These are phyloP conservation scores for Cinnamomum micranthum DNA, from an alignment of 164 flowering plant genomes.

Conservation along the genomic window DNA sequence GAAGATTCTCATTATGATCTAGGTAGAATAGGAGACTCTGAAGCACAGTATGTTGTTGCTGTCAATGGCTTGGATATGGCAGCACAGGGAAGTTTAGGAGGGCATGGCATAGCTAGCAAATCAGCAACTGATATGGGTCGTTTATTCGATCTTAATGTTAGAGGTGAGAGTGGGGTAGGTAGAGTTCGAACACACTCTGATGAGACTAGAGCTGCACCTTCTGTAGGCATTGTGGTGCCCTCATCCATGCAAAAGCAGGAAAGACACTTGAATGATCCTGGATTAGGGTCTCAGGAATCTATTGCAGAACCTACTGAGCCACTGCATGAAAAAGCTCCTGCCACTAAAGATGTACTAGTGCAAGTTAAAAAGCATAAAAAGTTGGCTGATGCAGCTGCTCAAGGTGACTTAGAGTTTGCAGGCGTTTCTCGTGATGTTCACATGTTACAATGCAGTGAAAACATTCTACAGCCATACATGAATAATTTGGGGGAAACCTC, in stretches of 20 bases:
- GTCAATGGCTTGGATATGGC: constrained; percentile 80
- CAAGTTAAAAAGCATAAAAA: constrained; percentile 34
- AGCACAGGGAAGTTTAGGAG: constrained; percentile 43
- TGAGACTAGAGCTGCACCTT: constrained; percentile 22
- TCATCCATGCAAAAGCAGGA: constrained; percentile 18
- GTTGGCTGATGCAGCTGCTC: constrained; percentile 24
- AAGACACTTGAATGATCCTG: constrained; percentile 30
- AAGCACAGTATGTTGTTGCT: constrained; percentile 78
- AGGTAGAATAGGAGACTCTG: constrained; percentile 53
- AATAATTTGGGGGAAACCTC: constrained; percentile 1
- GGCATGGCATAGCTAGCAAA: constrained; percentile 32
- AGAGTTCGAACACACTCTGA: constrained; percentile 24
- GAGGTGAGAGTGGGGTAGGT: constrained; percentile 2
- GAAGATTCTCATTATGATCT: constrained; percentile 61
- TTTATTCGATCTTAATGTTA: constrained; percentile 35
- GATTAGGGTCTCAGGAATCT: constrained; percentile 26
- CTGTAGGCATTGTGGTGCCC: constrained; percentile 19
- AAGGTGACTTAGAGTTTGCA: constrained; percentile 6
- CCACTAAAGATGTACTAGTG: constrained; percentile 31
- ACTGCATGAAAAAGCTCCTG: constrained; percentile 29
- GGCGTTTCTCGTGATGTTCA: neutral
- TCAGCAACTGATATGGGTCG: constrained; percentile 61
- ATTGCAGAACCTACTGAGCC: constrained; percentile 41
- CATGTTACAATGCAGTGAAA: neutral
- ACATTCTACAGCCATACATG: neutral